These are phyloP conservation scores for Candida coquimbonensis DNA, from an alignment of 805 yeast genomes.

Conservation along the genomic window DNA sequence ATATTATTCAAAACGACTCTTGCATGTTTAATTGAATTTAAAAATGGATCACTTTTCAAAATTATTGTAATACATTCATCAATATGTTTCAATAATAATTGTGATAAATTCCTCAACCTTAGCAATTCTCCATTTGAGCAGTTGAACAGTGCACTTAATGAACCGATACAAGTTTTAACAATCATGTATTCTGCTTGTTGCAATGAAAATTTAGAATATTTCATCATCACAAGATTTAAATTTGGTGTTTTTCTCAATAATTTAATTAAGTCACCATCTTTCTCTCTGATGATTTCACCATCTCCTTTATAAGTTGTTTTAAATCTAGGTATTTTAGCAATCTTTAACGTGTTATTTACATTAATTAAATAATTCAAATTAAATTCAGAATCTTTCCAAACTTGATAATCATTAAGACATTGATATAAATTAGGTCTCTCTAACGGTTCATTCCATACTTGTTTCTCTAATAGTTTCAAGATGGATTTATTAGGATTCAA, in stretches of 20 bases:
- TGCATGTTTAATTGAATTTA: slow-evolving; percentile 16
- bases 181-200: slow-evolving; percentile 60
- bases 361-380: slow-evolving; percentile 49
- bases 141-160: slow-evolving; percentile 57
- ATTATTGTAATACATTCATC: slow-evolving; percentile 44
- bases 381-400: slow-evolving; percentile 35
- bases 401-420: slow-evolving; percentile 57
- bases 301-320: slow-evolving; percentile 5
- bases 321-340: slow-evolving; percentile 41
- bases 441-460: slow-evolving; percentile 43
- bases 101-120: slow-evolving; percentile 28
- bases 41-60: slow-evolving; percentile 14
- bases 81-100: slow-evolving; percentile 35
- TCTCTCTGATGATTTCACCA: slow-evolving; percentile 18
- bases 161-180: slow-evolving; percentile 63
- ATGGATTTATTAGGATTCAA: slow-evolving; percentile 65
- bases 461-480: slow-evolving; percentile 34
- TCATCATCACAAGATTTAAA: slow-evolving; percentile 25
- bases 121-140: slow-evolving; percentile 59
- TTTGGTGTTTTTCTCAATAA: slow-evolving; percentile 21
- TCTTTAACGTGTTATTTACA: slow-evolving; percentile 37
- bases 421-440: slow-evolving; percentile 46
- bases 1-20: slow-evolving; percentile 22
- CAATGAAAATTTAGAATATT: slow-evolving; percentile 32
- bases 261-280: slow-evolving; percentile 16